A percentile compares a stretch with the other conserved stretches of the same genome.
Conservation (phyloP, 2,329 filamentous ascomycete species). For the Fusarium fracticaudum region DNA sequence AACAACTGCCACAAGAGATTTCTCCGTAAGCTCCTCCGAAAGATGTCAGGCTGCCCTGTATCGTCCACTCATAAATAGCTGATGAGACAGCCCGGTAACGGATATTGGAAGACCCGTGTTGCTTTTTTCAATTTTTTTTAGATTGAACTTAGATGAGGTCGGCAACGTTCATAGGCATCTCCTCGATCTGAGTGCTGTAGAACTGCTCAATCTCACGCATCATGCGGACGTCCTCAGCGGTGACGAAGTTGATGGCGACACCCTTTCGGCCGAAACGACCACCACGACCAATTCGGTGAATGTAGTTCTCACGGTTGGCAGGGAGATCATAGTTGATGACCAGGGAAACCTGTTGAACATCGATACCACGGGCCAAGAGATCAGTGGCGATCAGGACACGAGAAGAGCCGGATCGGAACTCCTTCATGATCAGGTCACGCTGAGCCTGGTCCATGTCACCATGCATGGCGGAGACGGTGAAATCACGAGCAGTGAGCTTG, state of each 20-base stretch:
- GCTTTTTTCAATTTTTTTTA: slow-evolving; percentile 34
- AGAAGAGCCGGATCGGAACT: slow-evolving; percentile 98
- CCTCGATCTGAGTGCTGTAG: slow-evolving; percentile 99
- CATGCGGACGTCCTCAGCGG: slow-evolving; percentile 98
- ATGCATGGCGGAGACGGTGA: slow-evolving; percentile 99
- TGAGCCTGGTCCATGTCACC: slow-evolving; percentile 98
- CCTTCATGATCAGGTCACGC: slow-evolving; percentile 99
- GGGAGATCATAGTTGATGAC: slow-evolving; percentile 99
- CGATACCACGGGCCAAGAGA: slow-evolving; percentile 97
- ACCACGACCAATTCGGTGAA: slow-evolving; percentile 99
- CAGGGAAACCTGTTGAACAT: slow-evolving; percentile 98
- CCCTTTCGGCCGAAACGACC: slow-evolving; percentile 99
- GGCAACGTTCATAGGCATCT: slow-evolving; percentile 98
- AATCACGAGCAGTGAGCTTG: slow-evolving; percentile 98
- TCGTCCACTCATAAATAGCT: slow-evolving; percentile 32
- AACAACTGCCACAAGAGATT: slow-evolving; percentile 50
- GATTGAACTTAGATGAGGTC: slow-evolving; percentile 72
- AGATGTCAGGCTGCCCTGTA: slow-evolving; percentile 44
- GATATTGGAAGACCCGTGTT: slow-evolving; percentile 36
- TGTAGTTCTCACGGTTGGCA: slow-evolving; percentile 99
- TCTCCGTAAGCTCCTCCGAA: slow-evolving; percentile 45
- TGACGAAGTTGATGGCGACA: slow-evolving; percentile 99
- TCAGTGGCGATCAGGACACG: slow-evolving; percentile 99
- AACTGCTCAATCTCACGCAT: slow-evolving; percentile 99
- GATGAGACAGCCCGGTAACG: slow-evolving; percentile 38